Evolutionary conservation across 306 rosid species (phyloP).

Genomic region (Nissolia schottii): DNA sequence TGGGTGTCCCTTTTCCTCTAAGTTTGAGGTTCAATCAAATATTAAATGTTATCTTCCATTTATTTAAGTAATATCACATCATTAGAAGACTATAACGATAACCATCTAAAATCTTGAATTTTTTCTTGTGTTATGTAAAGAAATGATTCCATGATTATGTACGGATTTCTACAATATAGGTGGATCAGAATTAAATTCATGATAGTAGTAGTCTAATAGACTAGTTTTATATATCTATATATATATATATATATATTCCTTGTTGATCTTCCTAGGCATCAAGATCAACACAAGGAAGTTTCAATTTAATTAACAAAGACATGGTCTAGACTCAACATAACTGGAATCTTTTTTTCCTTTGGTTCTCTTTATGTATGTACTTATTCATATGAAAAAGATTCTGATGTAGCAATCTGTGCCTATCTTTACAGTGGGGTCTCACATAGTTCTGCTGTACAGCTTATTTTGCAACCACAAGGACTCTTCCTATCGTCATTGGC

Average conservation of each 20-base stretch:
- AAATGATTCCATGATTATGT: neutral
- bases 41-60: neutral
- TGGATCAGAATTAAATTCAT: neutral
- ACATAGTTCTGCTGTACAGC: conserved; percentile 33
- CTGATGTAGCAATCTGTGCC: conserved; percentile 16
- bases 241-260: too few relatives aligned
- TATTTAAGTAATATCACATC: neutral
- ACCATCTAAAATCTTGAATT: neutral
- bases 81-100: neutral
- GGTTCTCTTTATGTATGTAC: conserved; percentile 19
- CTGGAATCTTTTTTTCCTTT: conserved; percentile 3
- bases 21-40: neutral
- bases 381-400: conserved; percentile 17
- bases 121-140: neutral
- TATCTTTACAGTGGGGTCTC: conserved; percentile 29
- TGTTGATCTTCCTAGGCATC: conserved; percentile 1
- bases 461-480: conserved; percentile 25
- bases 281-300: neutral
- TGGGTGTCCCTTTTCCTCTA: neutral
- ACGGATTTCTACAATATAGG: neutral
- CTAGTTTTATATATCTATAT: neutral
- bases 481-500: conserved; percentile 22
- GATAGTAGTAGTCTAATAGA: neutral
- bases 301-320: neutral
- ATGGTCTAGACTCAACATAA: conserved; percentile 7